Conservation (phyloP, 805 yeast species). For the Barnettozyma vustinii region DNA sequence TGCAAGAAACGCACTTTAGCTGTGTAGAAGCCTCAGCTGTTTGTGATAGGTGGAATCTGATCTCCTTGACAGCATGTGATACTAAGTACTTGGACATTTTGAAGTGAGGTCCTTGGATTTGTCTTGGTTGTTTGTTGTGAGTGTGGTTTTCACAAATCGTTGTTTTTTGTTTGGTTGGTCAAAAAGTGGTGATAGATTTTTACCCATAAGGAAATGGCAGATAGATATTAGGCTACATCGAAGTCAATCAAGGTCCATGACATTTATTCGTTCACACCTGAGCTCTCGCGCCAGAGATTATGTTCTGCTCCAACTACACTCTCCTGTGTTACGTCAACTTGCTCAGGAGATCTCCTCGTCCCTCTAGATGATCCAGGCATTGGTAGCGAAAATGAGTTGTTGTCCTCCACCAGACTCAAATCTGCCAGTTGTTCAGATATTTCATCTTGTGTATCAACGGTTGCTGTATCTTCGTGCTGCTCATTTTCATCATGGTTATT, state of each 20-base stretch:
- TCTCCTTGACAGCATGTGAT: conserved; percentile 58
- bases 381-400: conserved; percentile 51
- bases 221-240: neutral
- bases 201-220: neutral
- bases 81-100: conserved; percentile 29
- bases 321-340: conserved; percentile 5
- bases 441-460: neutral
- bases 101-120: neutral
- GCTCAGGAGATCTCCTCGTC: neutral
- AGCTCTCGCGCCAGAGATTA: neutral
- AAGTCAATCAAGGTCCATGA: neutral
- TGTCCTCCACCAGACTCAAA: conserved; percentile 22
- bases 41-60: conserved; percentile 78
- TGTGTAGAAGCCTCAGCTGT: conserved; percentile 67
- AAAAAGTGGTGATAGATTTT: neutral
- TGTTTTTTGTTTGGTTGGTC: neutral
- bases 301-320: conserved; percentile 1
- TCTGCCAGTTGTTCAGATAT: neutral
- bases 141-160: neutral
- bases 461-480: conserved; percentile 1
- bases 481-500: neutral
- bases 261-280: neutral
- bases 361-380: conserved; percentile 26
- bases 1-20: conserved; percentile 38
- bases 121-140: neutral